These are phyloP conservation scores for Rhizopogon sp. DNA, from an alignment of 768 basidiomycete species.

Conservation along the genomic window DNA sequence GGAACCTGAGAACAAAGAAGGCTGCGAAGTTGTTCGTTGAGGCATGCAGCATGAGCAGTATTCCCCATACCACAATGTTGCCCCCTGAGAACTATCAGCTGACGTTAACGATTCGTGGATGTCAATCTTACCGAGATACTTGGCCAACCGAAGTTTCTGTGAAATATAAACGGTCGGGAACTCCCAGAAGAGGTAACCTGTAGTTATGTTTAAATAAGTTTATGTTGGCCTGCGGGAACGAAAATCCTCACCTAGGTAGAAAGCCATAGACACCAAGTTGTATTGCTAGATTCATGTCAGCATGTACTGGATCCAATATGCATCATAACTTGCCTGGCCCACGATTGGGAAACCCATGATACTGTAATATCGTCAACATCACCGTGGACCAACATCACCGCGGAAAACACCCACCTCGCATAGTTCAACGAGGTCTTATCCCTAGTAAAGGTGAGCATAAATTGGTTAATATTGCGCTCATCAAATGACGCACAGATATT, in stretches of 20 bases:
- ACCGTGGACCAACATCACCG: background rate
- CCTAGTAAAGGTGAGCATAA: conserved; percentile 25
- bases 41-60: conserved; percentile 55
- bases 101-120: background rate
- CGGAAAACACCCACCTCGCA: conserved; percentile 41
- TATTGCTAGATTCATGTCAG: conserved; percentile 38
- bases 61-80: conserved; percentile 60
- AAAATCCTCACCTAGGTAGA: conserved; percentile 47
- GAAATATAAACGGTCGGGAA: conserved; percentile 64
- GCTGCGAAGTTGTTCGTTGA: conserved; percentile 50
- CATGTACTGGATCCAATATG: background rate
- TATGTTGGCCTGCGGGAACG: background rate
- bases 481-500: conserved; percentile 46
- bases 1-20: conserved; percentile 59
- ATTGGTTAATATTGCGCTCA: background rate
- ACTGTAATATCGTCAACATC: conserved; percentile 23
- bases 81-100: conserved; percentile 27
- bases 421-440: conserved; percentile 71
- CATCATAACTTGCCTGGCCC: conserved; percentile 40
- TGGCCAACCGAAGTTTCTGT: conserved; percentile 54
- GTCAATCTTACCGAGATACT: conserved; percentile 46
- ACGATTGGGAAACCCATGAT: conserved; percentile 65
- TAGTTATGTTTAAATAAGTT: background rate
- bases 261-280: conserved; percentile 59
- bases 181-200: conserved; percentile 57